These are phyloP conservation scores for Tephrocybe sp. DNA, from an alignment of 768 basidiomycete species.

Conservation along the genomic window DNA sequence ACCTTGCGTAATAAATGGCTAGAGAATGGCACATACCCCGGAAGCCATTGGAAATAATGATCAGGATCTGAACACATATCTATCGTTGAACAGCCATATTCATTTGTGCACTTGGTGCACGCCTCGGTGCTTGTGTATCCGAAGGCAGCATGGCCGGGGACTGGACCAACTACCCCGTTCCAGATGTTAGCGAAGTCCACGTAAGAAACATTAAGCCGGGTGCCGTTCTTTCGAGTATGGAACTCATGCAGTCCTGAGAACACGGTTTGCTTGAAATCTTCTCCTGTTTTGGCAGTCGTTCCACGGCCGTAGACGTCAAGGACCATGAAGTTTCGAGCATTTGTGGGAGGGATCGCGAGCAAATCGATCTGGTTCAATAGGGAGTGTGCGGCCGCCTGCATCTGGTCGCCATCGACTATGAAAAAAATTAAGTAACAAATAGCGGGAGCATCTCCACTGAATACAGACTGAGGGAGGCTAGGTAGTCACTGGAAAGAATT, in stretches of 20 bases:
- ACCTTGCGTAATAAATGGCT: slow-evolving; percentile 17
- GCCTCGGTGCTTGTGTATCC: slow-evolving; percentile 42
- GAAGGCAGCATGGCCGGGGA: slow-evolving; percentile 45
- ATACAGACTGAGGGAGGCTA: slow-evolving; percentile 35
- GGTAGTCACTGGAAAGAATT: slow-evolving; percentile 34
- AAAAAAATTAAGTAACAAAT: neutral
- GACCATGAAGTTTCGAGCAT: slow-evolving; percentile 49
- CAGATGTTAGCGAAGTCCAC: slow-evolving; percentile 48
- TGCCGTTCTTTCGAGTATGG: slow-evolving; percentile 22
- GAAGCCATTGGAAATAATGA: slow-evolving; percentile 52
- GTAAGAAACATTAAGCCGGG: slow-evolving; percentile 38
- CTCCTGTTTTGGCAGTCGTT: slow-evolving; percentile 33
- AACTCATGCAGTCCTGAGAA: slow-evolving; percentile 39
- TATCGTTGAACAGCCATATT: slow-evolving; percentile 28
- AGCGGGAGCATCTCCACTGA: neutral
- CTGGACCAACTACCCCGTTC: slow-evolving; percentile 41
- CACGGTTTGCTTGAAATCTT: slow-evolving; percentile 45
- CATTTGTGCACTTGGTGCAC: slow-evolving; percentile 27
- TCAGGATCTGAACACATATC: slow-evolving; percentile 39
- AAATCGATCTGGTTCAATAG: slow-evolving; percentile 43
- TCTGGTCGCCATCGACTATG: slow-evolving; percentile 38
- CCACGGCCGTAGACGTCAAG: slow-evolving; percentile 52
- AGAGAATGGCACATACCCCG: slow-evolving; percentile 35
- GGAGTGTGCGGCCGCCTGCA: slow-evolving; percentile 40
- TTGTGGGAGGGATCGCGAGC: slow-evolving; percentile 47